Evolutionary conservation across 1,284 basidiomycete species (phyloP).

Genomic region (Agaricales sp.): DNA sequence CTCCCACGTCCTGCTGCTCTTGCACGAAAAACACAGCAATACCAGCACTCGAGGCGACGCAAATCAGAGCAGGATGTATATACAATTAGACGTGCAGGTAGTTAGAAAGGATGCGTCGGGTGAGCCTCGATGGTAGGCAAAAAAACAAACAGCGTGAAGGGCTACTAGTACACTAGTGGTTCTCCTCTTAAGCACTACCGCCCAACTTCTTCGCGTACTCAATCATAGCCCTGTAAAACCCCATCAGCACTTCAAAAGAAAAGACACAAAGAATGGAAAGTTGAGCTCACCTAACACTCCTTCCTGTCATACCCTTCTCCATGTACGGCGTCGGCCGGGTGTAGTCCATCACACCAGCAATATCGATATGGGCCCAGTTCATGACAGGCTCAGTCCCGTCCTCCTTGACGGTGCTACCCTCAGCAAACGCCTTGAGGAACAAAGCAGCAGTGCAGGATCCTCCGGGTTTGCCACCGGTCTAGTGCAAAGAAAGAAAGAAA

Average conservation of each 20-base stretch:
- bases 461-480: conserved; percentile 66
- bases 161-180: too few relatives aligned
- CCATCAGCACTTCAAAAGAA: conserved; percentile 4
- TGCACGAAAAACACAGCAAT: too few relatives aligned
- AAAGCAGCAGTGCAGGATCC: conserved; percentile 79
- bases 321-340: conserved; percentile 52
- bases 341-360: conserved; percentile 76
- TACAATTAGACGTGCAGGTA: too few relatives aligned
- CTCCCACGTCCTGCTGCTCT: too few relatives aligned
- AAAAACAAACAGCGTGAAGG: too few relatives aligned
- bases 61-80: too few relatives aligned
- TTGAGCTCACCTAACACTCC: conserved; percentile 61
- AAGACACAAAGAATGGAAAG: conserved; percentile 3
- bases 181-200: too few relatives aligned
- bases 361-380: conserved; percentile 80
- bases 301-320: conserved; percentile 72
- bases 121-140: too few relatives aligned
- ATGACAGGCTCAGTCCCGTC: conserved; percentile 38
- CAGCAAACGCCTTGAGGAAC: conserved; percentile 76
- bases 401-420: conserved; percentile 72
- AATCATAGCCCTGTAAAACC: conserved; percentile 23
- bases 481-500: conserved; percentile 7
- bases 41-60: too few relatives aligned
- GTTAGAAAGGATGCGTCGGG: too few relatives aligned
- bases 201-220: conserved; percentile 22